phyloP scores from a whole-genome alignment of 371 early-diverging fungal genomes.

The Funneliformis caledonium region DNA sequence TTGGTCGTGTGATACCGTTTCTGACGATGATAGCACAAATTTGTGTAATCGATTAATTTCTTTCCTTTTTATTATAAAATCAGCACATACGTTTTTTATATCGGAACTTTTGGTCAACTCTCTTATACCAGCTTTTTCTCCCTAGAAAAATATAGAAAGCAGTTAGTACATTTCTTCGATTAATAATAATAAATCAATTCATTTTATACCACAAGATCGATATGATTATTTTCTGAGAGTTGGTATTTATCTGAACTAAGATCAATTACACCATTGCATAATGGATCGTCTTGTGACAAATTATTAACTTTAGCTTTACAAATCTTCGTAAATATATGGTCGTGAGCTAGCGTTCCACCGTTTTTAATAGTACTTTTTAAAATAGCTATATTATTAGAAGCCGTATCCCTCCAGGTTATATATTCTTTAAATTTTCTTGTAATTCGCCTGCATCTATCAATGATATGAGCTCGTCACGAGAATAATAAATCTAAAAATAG shows the following conservation, averaged over 20 bases:
- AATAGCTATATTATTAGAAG: neutral
- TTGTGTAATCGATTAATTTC: neutral
- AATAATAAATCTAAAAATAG: slow-evolving; percentile 29
- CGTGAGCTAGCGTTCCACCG: neutral
- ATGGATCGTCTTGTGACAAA: slow-evolving; percentile 3
- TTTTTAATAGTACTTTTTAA: neutral
- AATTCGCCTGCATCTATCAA: slow-evolving; percentile 6
- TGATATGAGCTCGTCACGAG: neutral
- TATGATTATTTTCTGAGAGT: neutral
- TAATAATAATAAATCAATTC: neutral
- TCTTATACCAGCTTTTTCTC: neutral
- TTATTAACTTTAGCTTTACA: neutral
- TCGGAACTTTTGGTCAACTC: neutral
- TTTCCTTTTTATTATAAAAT: slow-evolving; percentile 12
- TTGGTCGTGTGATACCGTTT: neutral
- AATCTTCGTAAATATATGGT: neutral
- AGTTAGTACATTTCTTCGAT: neutral
- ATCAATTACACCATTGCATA: slow-evolving; percentile 16
- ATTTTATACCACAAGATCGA: neutral
- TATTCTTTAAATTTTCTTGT: neutral
- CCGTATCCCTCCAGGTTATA: neutral
- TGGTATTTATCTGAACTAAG: slow-evolving; percentile 6
- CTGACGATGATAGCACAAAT: neutral
- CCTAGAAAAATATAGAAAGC: neutral
- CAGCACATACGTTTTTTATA: neutral